These are phyloP conservation scores for Breynia disticha DNA, from an alignment of 441 rosid genomes.

Conservation along the genomic window DNA sequence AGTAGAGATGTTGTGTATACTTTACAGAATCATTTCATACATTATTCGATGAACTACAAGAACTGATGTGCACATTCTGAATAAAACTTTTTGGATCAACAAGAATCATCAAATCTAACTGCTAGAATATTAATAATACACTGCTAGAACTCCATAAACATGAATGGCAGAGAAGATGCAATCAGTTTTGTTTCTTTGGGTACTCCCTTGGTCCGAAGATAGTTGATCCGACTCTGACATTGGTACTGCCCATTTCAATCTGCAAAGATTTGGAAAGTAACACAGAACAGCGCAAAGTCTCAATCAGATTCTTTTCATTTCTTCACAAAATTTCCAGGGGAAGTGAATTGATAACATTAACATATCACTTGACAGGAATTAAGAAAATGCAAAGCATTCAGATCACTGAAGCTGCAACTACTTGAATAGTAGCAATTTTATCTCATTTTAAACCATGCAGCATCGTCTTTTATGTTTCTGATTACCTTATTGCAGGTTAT, in stretches of 20 bases:
- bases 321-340: too few species aligned
- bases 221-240: constrained; percentile 82
- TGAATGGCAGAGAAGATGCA: constrained; percentile 1
- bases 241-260: constrained; percentile 89
- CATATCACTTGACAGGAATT: too few species aligned
- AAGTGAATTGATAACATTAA: too few species aligned
- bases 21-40: neutral
- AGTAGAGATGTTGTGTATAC: too few species aligned
- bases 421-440: too few species aligned
- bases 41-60: neutral
- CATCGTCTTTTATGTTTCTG: too few species aligned
- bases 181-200: constrained; percentile 30
- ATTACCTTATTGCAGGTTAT: too few species aligned
- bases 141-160: neutral
- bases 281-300: neutral
- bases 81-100: neutral
- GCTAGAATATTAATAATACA: neutral
- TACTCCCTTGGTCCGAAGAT: constrained; percentile 85
- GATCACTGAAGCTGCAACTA: too few species aligned
- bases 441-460: too few species aligned
- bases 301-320: too few species aligned
- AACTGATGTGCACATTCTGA: neutral
- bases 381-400: too few species aligned
- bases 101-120: neutral
- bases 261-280: constrained; percentile 17